A percentile compares a stretch with the other conserved stretches of the same genome.
Evolutionary conservation across 345 rosid genomes (phyloP).

Genomic region (Trapa incisa): DNA sequence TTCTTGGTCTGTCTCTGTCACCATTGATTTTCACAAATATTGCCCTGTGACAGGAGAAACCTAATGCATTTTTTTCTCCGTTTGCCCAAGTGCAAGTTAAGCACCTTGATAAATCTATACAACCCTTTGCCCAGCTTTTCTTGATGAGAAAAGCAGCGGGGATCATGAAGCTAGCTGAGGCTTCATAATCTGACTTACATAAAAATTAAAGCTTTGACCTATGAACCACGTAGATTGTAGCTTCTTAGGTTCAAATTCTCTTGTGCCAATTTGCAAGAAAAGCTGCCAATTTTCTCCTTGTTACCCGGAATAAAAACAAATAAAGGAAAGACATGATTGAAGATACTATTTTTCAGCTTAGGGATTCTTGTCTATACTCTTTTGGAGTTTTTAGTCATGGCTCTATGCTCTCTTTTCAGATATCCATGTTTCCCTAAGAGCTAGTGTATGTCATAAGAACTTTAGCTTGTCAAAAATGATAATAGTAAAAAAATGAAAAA

Average conservation of each 20-base stretch:
- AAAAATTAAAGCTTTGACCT: background rate
- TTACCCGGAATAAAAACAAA: no score
- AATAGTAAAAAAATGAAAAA: no score
- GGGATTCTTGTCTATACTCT: slow-evolving; percentile 4
- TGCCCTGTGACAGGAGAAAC: slow-evolving; percentile 7
- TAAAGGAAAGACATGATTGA: background rate
- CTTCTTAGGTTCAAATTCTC: background rate
- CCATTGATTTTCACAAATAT: slow-evolving; percentile 9
- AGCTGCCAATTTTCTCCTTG: no score
- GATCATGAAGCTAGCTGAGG: background rate
- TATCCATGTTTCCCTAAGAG: no score
- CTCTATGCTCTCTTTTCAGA: background rate
- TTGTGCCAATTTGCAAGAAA: background rate
- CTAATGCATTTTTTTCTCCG: background rate
- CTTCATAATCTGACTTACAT: background rate
- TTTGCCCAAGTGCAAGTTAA: background rate
- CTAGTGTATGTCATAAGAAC: no score
- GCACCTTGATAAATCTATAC: background rate
- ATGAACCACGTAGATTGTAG: background rate
- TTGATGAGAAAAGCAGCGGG: background rate
- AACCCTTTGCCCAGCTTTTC: background rate
- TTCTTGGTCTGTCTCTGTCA: slow-evolving; percentile 9
- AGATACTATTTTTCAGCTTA: background rate
- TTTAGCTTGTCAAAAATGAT: no score
- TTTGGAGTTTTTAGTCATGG: background rate